These are phyloP conservation scores for Kodamaea ohmeri DNA, from an alignment of 1,139 yeast genomes.

Conservation along the genomic window DNA sequence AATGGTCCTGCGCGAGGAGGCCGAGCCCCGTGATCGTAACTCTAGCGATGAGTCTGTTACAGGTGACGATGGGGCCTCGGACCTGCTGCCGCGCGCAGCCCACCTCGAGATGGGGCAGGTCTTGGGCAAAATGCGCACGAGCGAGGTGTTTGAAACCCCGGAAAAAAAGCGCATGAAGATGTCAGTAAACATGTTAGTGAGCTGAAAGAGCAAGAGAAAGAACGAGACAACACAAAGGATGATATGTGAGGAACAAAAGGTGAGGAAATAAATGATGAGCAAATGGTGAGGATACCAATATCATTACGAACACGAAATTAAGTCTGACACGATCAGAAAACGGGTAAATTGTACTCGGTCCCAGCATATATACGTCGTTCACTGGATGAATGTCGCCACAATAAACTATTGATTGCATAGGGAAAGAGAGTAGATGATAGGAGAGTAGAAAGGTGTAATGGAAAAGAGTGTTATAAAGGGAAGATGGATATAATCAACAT, in stretches of 20 bases:
- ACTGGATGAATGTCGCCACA: no score
- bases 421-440: no score
- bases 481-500: no score
- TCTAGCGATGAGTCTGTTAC: constrained; percentile 13
- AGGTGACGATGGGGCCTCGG: constrained; percentile 43
- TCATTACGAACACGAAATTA: no score
- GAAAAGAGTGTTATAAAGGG: no score
- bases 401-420: no score
- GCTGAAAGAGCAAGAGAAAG: constrained; percentile 18
- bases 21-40: no score
- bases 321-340: no score
- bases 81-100: constrained; percentile 27
- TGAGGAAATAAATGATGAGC: background rate
- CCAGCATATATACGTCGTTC: no score
- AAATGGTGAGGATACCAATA: background rate
- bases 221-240: background rate
- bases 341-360: no score
- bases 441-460: no score
- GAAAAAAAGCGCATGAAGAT: constrained; percentile 40
- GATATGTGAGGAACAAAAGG: background rate
- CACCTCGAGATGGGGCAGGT: constrained; percentile 1
- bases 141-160: constrained; percentile 23
- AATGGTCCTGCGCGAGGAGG: background rate
- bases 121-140: background rate
- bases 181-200: constrained; percentile 48